Base-by-base conservation (phyloP, 2,329 filamentous ascomycete species). In the Penicillium frequentans region DNA sequence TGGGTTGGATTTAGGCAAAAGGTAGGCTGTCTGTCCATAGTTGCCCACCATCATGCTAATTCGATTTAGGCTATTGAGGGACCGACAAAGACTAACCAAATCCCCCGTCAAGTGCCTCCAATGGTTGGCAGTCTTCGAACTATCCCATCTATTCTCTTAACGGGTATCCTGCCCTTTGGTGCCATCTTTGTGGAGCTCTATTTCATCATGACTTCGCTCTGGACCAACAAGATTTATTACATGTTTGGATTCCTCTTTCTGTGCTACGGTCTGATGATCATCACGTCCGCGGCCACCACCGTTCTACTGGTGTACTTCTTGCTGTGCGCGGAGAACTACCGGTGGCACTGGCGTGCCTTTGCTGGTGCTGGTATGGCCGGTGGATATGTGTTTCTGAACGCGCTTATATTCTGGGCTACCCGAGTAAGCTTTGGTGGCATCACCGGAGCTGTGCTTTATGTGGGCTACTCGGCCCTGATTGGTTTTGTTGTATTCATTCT, bases 171-270 rank as follows among this genome's bases (percentile, higher is more conserved):
- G 26, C 95, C 95, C 0, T 99, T 99, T 69, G 92, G 90, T 47
- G 93, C 95, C 60, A 98, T 99, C 72, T 97, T 98, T 65, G 93
- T 98, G 47, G 95, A 99, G 79, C 86, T 99, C 2, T 98, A 96
- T 83, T 98, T 98, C 77, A 97, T 99, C 80, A 96, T 99, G 91
- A 96, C 89, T 78, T 96, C 91, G 26, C 93, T 99, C 72, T 99
- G 95, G 95, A 96, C 96, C 77, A 93, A 89, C 80, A 91, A 95
- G 77, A 95, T 99, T 64, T 99, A 99, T 82, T 99, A 99, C 84
- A 99, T 99, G 95, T 99, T 99, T 69, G 95, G 95, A 23, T 99
- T 99, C 83, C 81, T 99, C 35, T 99, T 99, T 82, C 84, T 99
- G 55, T 97, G 93, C 82, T 99, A 96, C 71, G 93, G 90, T 11